Base-by-base conservation (phyloP, 345 rosid genomes). In the Bruguiera gymnorhiza region DNA sequence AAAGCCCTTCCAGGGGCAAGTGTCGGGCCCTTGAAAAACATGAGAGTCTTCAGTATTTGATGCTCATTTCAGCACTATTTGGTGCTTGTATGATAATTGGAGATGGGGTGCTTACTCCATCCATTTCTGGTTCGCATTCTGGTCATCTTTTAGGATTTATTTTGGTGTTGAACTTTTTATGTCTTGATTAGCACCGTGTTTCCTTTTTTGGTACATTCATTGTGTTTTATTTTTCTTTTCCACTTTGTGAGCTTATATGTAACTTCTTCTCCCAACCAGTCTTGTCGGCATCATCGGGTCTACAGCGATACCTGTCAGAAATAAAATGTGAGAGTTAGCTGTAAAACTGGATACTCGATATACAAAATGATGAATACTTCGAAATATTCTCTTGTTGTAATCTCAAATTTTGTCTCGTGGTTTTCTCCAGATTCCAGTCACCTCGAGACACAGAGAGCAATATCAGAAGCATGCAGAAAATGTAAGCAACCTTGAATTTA, bases 21-120 rank as follows among this genome's bases (percentile, higher is more conserved):
- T 34, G 19, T 43, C 76, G 74, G 71, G 75, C 79, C 7, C 74
- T 82, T 19, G 62, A 77, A 51, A 84, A 82, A 27, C 83, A 78
- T 60, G 79, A 62, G 70, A 81, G 77, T 61, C 63, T 81, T 67
- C 89, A 85, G 48, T 82, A 75, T 73, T 58, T 88, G 71, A 76
- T 88, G 78, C 76, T 86, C 68, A 67, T 84, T 66, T 67, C 73
- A 43, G 92, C 92, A 11, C 65, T 84, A 54, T 77, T 85, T 68
- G 92, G 92, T 48, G 76, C 88, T 32, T 88, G 89, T 53, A 83
- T 88, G 87, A 78, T 84, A 55, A 84, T 86, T 51, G 83, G 82
- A 1, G 88, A 86, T 34, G 88, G 81, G 6, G 86, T 88, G 72
- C 79, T 88, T 63, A 84, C 86, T 30, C 93, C 89, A 4, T 86